phyloP scores from a whole-genome alignment of 441 rosid genomes.

The Erysimum cheiri region DNA sequence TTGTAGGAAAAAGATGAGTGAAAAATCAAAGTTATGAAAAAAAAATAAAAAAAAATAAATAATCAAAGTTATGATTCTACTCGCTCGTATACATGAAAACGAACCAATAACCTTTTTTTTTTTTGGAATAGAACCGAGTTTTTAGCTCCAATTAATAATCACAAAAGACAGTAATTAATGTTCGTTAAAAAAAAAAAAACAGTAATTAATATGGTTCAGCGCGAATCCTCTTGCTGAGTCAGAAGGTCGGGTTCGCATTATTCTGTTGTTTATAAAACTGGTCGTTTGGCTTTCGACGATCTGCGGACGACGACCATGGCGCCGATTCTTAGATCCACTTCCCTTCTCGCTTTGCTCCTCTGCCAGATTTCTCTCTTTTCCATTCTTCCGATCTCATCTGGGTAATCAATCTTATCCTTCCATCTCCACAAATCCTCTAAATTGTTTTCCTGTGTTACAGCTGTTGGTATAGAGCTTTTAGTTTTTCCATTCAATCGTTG shows the following conservation, averaged over 20 bases:
- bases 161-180: no score
- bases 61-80: no score
- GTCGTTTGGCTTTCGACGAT: slow-evolving; percentile 29
- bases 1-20: background rate
- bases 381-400: slow-evolving; percentile 39
- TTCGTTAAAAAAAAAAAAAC: no score
- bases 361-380: slow-evolving; percentile 38
- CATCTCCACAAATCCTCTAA: background rate
- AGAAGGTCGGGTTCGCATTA: background rate
- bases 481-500: background rate
- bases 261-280: slow-evolving; percentile 21
- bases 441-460: background rate
- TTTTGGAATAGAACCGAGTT: no score
- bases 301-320: slow-evolving; percentile 43
- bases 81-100: no score
- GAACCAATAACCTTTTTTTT: no score
- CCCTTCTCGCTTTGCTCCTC: slow-evolving; percentile 26
- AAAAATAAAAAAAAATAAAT: no score
- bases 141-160: no score
- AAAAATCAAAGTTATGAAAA: no score
- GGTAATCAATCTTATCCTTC: slow-evolving; percentile 31
- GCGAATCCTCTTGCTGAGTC: background rate
- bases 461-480: background rate
- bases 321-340: slow-evolving; percentile 42
- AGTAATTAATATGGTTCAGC: background rate